These are phyloP conservation scores for Ophiocytium majus DNA, from an alignment of 352 stramenopile species.

Conservation along the genomic window DNA sequence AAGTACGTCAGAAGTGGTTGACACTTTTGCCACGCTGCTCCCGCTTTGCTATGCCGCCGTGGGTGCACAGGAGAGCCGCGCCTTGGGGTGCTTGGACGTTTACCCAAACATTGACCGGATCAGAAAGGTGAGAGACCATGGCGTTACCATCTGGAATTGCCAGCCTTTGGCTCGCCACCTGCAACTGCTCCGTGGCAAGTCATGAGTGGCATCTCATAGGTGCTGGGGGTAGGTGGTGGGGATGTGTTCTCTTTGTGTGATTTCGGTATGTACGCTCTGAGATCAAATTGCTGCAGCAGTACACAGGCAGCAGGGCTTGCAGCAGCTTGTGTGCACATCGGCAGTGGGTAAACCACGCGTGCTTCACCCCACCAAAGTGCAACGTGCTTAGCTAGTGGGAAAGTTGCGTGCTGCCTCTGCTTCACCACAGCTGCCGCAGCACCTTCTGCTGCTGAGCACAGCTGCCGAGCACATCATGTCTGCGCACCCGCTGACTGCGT, in stretches of 20 bases:
- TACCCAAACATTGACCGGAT: conserved; percentile 72
- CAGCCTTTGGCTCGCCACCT: no score
- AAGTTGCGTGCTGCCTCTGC: neutral
- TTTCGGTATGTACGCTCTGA: neutral
- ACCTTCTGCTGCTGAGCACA: no score
- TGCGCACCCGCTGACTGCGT: neutral
- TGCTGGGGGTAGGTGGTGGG: neutral
- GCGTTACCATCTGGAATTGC: no score
- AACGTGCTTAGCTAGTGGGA: no score
- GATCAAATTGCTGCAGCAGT: neutral
- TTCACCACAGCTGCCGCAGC: neutral
- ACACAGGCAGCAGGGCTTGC: neutral
- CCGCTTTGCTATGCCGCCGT: no score
- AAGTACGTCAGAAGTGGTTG: no score
- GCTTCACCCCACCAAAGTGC: neutral
- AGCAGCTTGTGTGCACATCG: neutral
- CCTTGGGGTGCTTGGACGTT: conserved; percentile 68
- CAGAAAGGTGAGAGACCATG: conserved; percentile 58
- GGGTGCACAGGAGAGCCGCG: conserved; percentile 43
- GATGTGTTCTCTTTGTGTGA: neutral
- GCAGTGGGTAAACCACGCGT: neutral
- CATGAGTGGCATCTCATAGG: neutral
- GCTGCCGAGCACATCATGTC: neutral
- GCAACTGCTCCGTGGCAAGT: no score
- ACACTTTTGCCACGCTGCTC: no score